Evolutionary conservation across 140 eudicot species (phyloP).

Genomic region (Ambrosia hybrid): DNA sequence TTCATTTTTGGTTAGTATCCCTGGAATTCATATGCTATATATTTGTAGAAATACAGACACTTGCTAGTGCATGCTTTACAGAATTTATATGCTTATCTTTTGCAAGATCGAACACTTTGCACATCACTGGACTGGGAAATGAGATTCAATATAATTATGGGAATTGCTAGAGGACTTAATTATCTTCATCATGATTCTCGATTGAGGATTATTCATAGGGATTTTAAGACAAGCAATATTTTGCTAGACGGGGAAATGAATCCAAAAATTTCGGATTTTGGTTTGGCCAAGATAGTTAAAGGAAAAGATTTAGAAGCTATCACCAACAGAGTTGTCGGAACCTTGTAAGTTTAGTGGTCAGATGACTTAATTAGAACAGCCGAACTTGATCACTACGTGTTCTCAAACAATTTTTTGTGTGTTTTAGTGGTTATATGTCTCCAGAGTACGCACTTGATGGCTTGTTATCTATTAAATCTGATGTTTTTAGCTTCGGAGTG

Average conservation of each 20-base stretch:
- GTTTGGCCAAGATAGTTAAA: constrained; percentile 56
- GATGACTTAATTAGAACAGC: no score
- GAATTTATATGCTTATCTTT: neutral
- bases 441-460: constrained; percentile 63
- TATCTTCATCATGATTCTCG: constrained; percentile 65
- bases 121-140: constrained; percentile 34
- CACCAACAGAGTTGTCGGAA: constrained; percentile 56
- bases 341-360: no score
- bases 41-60: neutral
- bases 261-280: constrained; percentile 64
- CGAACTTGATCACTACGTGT: no score
- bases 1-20: constrained; percentile 52
- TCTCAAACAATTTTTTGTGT: neutral
- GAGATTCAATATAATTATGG: constrained; percentile 54
- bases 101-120: neutral
- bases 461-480: constrained; percentile 49
- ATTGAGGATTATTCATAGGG: constrained; percentile 49
- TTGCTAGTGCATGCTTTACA: no score
- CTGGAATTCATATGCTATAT: neutral
- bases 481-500: constrained; percentile 68
- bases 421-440: constrained; percentile 53
- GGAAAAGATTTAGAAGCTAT: constrained; percentile 46
- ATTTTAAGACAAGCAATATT: constrained; percentile 57
- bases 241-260: constrained; percentile 58
- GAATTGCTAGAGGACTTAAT: constrained; percentile 56